Conservation (phyloP, 2,329 filamentous ascomycete species). For the Claviceps arundinis region DNA sequence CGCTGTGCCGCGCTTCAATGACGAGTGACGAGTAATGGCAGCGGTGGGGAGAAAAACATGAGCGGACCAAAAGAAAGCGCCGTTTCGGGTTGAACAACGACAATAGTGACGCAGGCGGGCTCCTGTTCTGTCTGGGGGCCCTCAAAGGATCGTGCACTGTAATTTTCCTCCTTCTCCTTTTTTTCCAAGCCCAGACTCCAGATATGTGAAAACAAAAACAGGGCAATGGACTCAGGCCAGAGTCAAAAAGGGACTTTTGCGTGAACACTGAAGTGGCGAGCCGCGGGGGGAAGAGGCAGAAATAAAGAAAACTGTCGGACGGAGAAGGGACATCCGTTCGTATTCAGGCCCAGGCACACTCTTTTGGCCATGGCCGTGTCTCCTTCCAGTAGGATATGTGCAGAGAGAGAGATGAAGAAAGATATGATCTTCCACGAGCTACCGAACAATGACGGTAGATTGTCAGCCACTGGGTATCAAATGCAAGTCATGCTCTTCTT, state of each 20-base stretch:
- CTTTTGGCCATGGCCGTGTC: not conserved
- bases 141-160: not conserved
- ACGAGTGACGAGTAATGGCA: too few relatives aligned
- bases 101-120: not conserved
- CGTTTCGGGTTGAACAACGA: not conserved
- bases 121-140: not conserved
- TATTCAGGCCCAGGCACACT: not conserved
- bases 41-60: not conserved
- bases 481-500: not conserved
- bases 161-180: not conserved
- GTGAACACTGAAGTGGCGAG: too few relatives aligned
- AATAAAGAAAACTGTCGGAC: too few relatives aligned
- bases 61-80: not conserved
- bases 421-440: not conserved
- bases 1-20: too few relatives aligned
- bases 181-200: not conserved
- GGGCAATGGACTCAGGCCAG: too few relatives aligned
- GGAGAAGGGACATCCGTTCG: not conserved
- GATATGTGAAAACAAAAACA: not conserved
- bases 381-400: not conserved
- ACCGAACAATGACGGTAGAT: not conserved
- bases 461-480: constrained; percentile 2
- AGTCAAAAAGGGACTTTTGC: too few relatives aligned
- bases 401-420: not conserved
- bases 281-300: too few relatives aligned